Percentiles rank a stretch among this genome's conserved stretches.
Evolutionary conservation across 1,284 basidiomycete species (phyloP).

Genomic region (Tilletia horrida): DNA sequence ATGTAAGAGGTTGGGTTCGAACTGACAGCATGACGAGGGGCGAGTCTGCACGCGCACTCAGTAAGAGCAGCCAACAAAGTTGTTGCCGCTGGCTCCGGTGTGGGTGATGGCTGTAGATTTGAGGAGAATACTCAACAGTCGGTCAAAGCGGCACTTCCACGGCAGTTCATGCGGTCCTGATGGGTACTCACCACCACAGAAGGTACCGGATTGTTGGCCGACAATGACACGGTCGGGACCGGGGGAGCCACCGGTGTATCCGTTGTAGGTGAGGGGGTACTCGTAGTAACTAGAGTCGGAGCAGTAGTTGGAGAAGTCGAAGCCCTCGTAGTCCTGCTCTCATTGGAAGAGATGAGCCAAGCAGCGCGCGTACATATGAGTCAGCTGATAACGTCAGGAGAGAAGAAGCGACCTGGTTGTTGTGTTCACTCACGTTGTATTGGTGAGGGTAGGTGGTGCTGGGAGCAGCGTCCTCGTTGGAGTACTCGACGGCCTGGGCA

Average conservation of each 20-base stretch:
- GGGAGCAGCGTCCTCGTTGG: conserved; percentile 23
- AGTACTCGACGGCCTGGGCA: conserved; percentile 36
- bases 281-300: conserved; percentile 28
- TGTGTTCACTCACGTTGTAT: conserved; percentile 29
- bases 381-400: not conserved
- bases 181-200: conserved; percentile 30
- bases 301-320: conserved; percentile 43
- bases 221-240: conserved; percentile 42
- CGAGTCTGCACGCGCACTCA: conserved; percentile 16
- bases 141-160: not conserved
- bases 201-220: conserved; percentile 27
- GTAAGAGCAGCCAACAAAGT: conserved; percentile 39
- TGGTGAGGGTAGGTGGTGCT: conserved; percentile 34
- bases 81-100: conserved; percentile 39
- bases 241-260: conserved; percentile 32
- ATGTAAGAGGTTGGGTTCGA: too few relatives aligned
- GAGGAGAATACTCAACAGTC: not conserved
- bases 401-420: not conserved
- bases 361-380: too few relatives aligned
- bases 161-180: not conserved
- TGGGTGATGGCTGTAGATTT: conserved; percentile 31
- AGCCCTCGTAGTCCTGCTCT: conserved; percentile 25
- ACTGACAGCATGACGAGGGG: too few relatives aligned
- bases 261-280: conserved; percentile 18
- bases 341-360: not conserved